Percentiles rank a stretch among this genome's conserved stretches.
These are phyloP conservation scores for Leptographium flavum DNA, from an alignment of 2,329 filamentous ascomycete species.

Conservation along the genomic window DNA sequence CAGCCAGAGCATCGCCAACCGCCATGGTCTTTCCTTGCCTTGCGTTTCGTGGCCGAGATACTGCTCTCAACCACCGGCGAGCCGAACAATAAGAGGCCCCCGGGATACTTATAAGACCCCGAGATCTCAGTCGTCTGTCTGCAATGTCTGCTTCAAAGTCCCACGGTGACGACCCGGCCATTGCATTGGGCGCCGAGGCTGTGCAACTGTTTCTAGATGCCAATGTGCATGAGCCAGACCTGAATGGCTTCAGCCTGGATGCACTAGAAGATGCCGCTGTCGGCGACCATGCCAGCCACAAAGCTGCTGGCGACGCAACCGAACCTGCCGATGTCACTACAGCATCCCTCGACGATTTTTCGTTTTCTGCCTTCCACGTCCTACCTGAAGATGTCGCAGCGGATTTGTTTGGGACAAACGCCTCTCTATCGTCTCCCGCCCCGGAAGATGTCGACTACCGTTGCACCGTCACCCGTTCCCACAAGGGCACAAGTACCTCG, in stretches of 20 bases:
- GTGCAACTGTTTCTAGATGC: slow-evolving; percentile 17
- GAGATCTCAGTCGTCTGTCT: too few species aligned
- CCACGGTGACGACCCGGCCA: slow-evolving; percentile 13
- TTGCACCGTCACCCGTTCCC: neutral
- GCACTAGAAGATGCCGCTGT: slow-evolving; percentile 8
- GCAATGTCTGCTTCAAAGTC: slow-evolving; percentile 27
- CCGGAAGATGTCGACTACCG: neutral
- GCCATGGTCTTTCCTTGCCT: neutral
- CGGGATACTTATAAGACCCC: too few species aligned
- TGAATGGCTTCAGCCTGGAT: slow-evolving; percentile 24
- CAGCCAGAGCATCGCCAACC: too few species aligned
- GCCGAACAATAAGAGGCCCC: too few species aligned
- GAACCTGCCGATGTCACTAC: slow-evolving; percentile 21
- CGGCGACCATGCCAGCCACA: neutral
- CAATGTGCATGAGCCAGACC: slow-evolving; percentile 16
- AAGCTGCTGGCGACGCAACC: slow-evolving; percentile 22
- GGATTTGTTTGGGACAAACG: slow-evolving; percentile 18
- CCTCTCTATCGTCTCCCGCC: slow-evolving; percentile 5
- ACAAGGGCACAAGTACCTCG: neutral
- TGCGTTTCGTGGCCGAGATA: neutral
- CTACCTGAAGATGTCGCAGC: slow-evolving; percentile 19
- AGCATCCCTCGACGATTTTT: slow-evolving; percentile 40
- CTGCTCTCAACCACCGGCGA: too few species aligned
- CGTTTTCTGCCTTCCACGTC: slow-evolving; percentile 30
- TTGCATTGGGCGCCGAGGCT: slow-evolving; percentile 15